Evolutionary conservation across 1,139 yeast genomes (phyloP).

Genomic region (Diutina rugosa): DNA sequence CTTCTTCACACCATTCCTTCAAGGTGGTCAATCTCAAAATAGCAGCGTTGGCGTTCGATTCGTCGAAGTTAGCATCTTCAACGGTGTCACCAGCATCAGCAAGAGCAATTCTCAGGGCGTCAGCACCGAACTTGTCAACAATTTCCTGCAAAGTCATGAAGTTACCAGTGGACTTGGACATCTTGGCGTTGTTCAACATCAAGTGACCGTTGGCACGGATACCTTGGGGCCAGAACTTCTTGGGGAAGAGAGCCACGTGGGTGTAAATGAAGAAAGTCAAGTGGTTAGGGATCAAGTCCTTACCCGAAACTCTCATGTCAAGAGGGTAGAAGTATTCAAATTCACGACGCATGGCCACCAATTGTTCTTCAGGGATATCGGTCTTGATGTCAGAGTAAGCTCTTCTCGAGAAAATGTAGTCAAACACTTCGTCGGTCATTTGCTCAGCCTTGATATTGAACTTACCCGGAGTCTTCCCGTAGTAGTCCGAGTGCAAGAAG

Average conservation of each 20-base stretch:
- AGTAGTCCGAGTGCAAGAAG: conserved; percentile 74
- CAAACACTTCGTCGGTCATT: conserved; percentile 90
- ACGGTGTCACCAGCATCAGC: conserved; percentile 98
- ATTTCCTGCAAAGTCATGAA: conserved; percentile 83
- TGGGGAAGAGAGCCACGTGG: conserved; percentile 88
- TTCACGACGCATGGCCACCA: conserved; percentile 75
- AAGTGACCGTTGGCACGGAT: conserved; percentile 93
- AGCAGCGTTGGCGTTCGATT: conserved; percentile 93
- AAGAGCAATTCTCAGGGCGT: conserved; percentile 91
- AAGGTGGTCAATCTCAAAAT: conserved; percentile 84
- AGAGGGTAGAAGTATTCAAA: conserved; percentile 93
- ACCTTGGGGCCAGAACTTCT: conserved; percentile 86
- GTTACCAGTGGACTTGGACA: conserved; percentile 97
- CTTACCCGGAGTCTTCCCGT: conserved; percentile 66
- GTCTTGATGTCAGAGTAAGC: conserved; percentile 34
- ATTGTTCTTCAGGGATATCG: conserved; percentile 53
- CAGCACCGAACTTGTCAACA: conserved; percentile 89
- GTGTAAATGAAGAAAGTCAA: conserved; percentile 89
- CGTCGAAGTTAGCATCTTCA: conserved; percentile 98
- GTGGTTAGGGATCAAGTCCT: conserved; percentile 95
- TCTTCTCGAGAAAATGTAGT: conserved; percentile 70
- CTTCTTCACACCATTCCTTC: conserved; percentile 92
- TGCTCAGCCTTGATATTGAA: conserved; percentile 69
- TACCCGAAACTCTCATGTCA: conserved; percentile 86
- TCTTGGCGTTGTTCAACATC: conserved; percentile 88